These are phyloP conservation scores for Phaeotremella fagi DNA, from an alignment of 768 basidiomycete genomes.

Conservation along the genomic window DNA sequence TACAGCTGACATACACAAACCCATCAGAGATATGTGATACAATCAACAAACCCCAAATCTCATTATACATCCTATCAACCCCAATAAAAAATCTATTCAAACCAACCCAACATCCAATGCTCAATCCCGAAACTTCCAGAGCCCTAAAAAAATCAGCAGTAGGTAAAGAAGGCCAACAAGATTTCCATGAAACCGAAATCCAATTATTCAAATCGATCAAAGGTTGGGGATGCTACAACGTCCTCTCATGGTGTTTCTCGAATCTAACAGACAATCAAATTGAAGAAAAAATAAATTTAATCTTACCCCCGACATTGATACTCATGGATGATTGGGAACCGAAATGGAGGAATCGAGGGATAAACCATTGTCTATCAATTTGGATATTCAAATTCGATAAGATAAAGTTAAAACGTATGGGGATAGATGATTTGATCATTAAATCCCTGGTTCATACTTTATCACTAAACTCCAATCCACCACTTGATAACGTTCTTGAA, in stretches of 20 bases:
- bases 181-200: slow-evolving; percentile 28
- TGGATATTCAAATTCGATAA: slow-evolving; percentile 30
- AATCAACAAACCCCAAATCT: background rate
- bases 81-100: slow-evolving; percentile 21
- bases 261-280: slow-evolving; percentile 10
- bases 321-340: slow-evolving; percentile 48
- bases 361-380: slow-evolving; percentile 18
- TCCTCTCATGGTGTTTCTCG: slow-evolving; percentile 19
- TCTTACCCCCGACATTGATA: slow-evolving; percentile 44
- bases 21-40: slow-evolving; percentile 1
- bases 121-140: slow-evolving; percentile 22
- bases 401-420: slow-evolving; percentile 40
- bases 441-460: slow-evolving; percentile 43
- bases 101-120: slow-evolving; percentile 32
- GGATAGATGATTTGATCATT: slow-evolving; percentile 40
- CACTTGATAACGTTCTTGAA: slow-evolving; percentile 24
- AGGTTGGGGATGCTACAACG: slow-evolving; percentile 29
- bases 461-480: slow-evolving; percentile 35
- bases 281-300: slow-evolving; percentile 32
- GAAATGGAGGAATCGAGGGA: slow-evolving; percentile 31
- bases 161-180: slow-evolving; percentile 22
- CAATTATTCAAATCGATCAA: slow-evolving; percentile 26
- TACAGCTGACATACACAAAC: background rate
- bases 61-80: slow-evolving; percentile 15
- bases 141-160: slow-evolving; percentile 31